These are phyloP conservation scores for Termitomyces sp. DNA, from an alignment of 768 basidiomycete genomes.

Conservation along the genomic window DNA sequence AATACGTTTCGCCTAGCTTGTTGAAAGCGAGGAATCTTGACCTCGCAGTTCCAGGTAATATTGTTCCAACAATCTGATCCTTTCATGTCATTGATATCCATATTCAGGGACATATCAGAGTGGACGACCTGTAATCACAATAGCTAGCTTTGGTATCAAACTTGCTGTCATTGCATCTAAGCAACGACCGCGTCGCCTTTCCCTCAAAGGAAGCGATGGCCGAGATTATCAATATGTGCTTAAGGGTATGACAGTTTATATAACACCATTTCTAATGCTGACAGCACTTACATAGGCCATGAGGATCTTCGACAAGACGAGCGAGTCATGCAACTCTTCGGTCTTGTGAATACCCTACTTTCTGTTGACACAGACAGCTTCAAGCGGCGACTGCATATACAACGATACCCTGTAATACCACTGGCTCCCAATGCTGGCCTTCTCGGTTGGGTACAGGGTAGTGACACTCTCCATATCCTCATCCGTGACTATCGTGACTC, in stretches of 20 bases:
- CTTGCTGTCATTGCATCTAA: constrained; percentile 94
- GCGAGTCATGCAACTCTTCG: constrained; percentile 98
- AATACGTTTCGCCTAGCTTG: constrained; percentile 94
- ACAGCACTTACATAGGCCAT: constrained; percentile 56
- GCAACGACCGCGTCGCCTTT: constrained; percentile 88
- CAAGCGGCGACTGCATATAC: constrained; percentile 93
- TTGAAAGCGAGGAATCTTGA: constrained; percentile 87
- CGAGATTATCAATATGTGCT: constrained; percentile 88
- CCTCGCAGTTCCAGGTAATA: constrained; percentile 87
- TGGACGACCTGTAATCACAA: constrained; percentile 77
- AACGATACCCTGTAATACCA: constrained; percentile 88
- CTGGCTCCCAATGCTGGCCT: constrained; percentile 94
- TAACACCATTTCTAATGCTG: background rate
- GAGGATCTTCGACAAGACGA: constrained; percentile 99
- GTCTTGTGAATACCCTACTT: constrained; percentile 91
- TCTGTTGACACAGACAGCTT: constrained; percentile 92
- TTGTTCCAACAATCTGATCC: background rate
- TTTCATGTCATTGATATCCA: background rate
- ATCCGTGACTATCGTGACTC: constrained; percentile 96
- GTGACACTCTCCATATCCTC: constrained; percentile 92
- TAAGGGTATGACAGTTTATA: constrained; percentile 57
- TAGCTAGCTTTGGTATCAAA: constrained; percentile 82
- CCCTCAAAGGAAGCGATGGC: constrained; percentile 85
- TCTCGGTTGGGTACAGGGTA: constrained; percentile 92
- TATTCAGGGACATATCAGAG: constrained; percentile 83